Percentiles rank a stretch among this genome's conserved stretches.
phyloP scores from a whole-genome alignment of 371 early-diverging fungal genomes.

The Rhizomucor miehei region DNA sequence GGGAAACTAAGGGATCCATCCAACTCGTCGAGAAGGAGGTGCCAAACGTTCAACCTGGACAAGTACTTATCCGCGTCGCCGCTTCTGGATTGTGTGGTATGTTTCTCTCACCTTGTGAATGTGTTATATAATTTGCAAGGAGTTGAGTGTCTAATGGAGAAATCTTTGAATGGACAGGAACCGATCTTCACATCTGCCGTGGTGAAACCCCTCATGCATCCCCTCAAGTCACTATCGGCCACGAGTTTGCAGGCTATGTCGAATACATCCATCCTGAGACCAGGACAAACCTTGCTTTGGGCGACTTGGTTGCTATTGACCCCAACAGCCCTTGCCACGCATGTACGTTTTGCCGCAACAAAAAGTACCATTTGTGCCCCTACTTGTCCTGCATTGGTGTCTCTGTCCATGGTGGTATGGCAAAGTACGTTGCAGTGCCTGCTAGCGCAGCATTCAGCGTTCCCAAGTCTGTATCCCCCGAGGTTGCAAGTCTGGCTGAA shows the following conservation, averaged over 20 bases:
- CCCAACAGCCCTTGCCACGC: constrained; percentile 54
- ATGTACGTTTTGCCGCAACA: constrained; percentile 50
- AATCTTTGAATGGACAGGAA: constrained; percentile 25
- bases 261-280: constrained; percentile 47
- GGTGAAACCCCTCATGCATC: constrained; percentile 60
- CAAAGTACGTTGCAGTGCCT: constrained; percentile 50
- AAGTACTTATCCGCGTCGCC: constrained; percentile 48
- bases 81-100: constrained; percentile 60
- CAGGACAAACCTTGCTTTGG: constrained; percentile 24
- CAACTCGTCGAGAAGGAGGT: constrained; percentile 31
- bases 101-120: not conserved
- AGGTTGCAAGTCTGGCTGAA: constrained; percentile 51
- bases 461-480: constrained; percentile 36
- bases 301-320: constrained; percentile 50
- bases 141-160: not conserved
- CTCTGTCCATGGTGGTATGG: constrained; percentile 55
- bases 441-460: constrained; percentile 37
- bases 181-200: constrained; percentile 55
- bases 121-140: too few relatives aligned
- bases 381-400: constrained; percentile 50
- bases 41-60: constrained; percentile 41
- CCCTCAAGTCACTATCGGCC: constrained; percentile 49
- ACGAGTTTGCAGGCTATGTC: constrained; percentile 54
- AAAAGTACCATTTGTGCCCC: constrained; percentile 49
- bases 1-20: constrained; percentile 51